These are phyloP conservation scores for Ogataea ganodermae DNA, from an alignment of 805 yeast species.

Conservation along the genomic window DNA sequence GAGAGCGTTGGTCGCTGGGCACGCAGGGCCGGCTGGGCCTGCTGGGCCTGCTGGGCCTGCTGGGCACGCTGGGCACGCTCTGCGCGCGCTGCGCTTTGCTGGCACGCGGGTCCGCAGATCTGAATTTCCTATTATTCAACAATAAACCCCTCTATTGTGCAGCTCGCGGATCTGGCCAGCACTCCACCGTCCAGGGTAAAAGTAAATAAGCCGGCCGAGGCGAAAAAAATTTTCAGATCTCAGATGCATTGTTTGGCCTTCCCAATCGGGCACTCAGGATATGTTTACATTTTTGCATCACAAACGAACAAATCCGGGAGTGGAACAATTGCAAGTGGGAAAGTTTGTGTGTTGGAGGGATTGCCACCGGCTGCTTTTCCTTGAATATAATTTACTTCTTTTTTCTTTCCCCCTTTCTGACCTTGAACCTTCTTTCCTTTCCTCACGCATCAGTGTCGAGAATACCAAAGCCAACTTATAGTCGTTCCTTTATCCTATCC, in stretches of 20 bases:
- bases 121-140: background rate
- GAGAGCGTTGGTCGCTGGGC: too few species aligned
- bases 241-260: constrained; percentile 5
- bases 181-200: constrained; percentile 3
- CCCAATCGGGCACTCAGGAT: constrained; percentile 1
- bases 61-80: background rate
- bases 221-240: constrained; percentile 7
- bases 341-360: too few species aligned
- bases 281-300: constrained; percentile 6
- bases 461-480: constrained; percentile 20
- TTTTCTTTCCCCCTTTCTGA: background rate
- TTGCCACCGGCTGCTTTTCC: background rate
- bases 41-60: too few species aligned
- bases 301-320: too few species aligned
- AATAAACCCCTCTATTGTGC: background rate
- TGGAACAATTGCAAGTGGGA: background rate
- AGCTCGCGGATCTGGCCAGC: background rate
- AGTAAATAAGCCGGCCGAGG: constrained; percentile 1
- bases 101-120: background rate
- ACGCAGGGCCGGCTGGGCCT: too few species aligned
- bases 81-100: too few species aligned
- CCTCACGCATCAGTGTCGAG: constrained; percentile 7
- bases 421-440: background rate
- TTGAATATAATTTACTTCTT: background rate
- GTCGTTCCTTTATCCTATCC: constrained; percentile 19